Evolutionary conservation across 1,284 basidiomycete genomes (phyloP), one percentile per base, ranked within the genome.

Genomic region (Leccinum griseonigrum): DNA sequence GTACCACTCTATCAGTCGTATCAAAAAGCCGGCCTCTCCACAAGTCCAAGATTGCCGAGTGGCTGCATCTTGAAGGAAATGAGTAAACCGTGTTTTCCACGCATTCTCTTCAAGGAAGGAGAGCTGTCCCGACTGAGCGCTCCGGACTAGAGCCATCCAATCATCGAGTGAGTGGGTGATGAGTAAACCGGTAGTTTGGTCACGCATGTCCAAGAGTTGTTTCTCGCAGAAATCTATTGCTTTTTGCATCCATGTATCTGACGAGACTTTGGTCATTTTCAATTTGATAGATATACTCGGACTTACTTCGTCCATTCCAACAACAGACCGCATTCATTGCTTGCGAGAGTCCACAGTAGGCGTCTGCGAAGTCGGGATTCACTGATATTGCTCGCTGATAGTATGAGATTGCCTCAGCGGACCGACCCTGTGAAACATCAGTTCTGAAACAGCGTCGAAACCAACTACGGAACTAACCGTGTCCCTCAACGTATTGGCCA

Each of bases 401-500:
- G 71, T 81, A 85, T 16, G 74, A 72, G 57, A 87, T 78, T 16
- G 83, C 81, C 59, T 87, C 84, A 64, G 82, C 76, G 26, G 78
- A 75, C 43, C 79, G 76, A 16, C 82, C 82, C 79, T 84, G 67
- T 50, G 40, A 34, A 67, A 50, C 0, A 32, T 63, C 31, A 50
- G 9, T 31, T n/a, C 16, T 32, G 34, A 16, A 50, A 54, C 1
- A 8, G 36, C 28, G 26, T 18, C 14, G 3, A 53, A 50, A 48
- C 29, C 18, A 56, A 54, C 3, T 4, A 28, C 11, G 18, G 28
- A 36, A 62, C 77, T 58, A 48, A 82, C 83, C 63, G 72, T 72
- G 62, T 84, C 83, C 66, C 83, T 83, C 68, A 87, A 73, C 0
- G 83, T 83, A 68, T 85, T 87, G n/a, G 81, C 85, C 64, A 86